Evolutionary conservation across 805 yeast species (phyloP).

Genomic region (Sugiyamaella floridensis): DNA sequence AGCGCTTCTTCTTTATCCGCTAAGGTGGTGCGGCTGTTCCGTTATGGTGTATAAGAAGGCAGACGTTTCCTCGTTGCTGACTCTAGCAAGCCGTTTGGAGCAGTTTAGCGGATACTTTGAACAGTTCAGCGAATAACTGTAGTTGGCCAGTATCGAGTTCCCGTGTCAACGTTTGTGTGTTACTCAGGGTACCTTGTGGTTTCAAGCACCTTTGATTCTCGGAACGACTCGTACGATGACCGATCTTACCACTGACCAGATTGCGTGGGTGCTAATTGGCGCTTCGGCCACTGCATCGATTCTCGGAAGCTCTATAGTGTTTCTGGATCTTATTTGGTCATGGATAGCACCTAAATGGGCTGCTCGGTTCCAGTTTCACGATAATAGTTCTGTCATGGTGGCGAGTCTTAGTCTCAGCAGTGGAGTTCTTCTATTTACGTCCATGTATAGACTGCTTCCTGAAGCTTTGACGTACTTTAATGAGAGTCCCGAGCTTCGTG

Average conservation of each 20-base stretch:
- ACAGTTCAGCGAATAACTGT: too few species aligned
- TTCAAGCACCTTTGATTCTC: too few species aligned
- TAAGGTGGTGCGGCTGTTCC: neutral
- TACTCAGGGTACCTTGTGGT: too few species aligned
- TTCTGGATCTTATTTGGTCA: conserved; percentile 42
- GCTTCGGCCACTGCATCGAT: conserved; percentile 67
- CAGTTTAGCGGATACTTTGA: too few species aligned
- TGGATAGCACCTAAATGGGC: conserved; percentile 29
- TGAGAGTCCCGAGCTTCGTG: conserved; percentile 25
- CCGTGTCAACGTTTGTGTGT: too few species aligned
- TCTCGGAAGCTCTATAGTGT: conserved; percentile 63
- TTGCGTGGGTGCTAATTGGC: conserved; percentile 50
- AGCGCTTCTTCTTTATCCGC: neutral
- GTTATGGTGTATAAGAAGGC: too few species aligned
- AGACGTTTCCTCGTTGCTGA: neutral
- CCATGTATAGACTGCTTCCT: conserved; percentile 73
- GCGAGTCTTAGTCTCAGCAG: conserved; percentile 70
- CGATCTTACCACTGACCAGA: conserved; percentile 13
- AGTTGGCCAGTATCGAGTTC: too few species aligned
- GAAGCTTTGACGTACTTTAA: conserved; percentile 46
- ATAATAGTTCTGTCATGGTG: conserved; percentile 59
- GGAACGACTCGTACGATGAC: neutral
- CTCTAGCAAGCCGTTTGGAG: too few species aligned
- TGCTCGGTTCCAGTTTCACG: conserved; percentile 47
- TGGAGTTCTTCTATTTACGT: conserved; percentile 74